phyloP scores from a whole-genome alignment of 2,329 filamentous ascomycete species.

The Ceratocystis alfenasii region DNA sequence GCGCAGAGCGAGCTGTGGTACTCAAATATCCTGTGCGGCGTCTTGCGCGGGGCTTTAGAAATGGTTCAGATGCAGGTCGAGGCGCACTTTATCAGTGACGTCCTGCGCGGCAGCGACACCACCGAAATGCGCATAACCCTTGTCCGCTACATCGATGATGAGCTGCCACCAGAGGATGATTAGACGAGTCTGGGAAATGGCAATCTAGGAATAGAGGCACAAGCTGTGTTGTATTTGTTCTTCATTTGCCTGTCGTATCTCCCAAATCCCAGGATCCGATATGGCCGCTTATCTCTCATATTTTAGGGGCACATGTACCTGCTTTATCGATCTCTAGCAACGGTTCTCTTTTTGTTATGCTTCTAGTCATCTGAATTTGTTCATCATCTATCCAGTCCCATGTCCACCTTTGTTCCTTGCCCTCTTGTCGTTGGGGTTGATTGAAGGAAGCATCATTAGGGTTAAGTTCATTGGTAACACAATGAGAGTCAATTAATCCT shows the following conservation, averaged over 20 bases:
- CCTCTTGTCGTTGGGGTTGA: not conserved
- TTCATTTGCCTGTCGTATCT: too few species aligned
- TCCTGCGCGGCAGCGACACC: conserved; percentile 83
- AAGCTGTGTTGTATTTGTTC: not conserved
- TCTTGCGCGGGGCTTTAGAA: conserved; percentile 79
- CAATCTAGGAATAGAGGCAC: not conserved
- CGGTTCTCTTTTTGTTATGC: not conserved
- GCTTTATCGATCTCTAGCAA: not conserved
- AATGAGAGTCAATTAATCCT: not conserved
- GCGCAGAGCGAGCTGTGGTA: conserved; percentile 98
- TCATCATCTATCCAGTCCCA: not conserved
- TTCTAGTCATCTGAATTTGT: not conserved
- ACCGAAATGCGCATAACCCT: conserved; percentile 94
- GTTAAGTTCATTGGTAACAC: not conserved
- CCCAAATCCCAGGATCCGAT: too few species aligned
- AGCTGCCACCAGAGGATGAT: conserved; percentile 92
- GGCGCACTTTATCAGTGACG: conserved; percentile 88
- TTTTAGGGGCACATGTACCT: too few species aligned
- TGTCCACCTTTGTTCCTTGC: not conserved
- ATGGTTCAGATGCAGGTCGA: conserved; percentile 99
- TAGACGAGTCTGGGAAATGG: conserved; percentile 33
- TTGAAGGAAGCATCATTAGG: not conserved
- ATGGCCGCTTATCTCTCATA: too few species aligned
- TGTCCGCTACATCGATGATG: conserved; percentile 90
- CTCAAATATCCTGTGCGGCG: conserved; percentile 91